Conservation (phyloP, 805 yeast genomes). For the Metschnikowia rubicola region DNA sequence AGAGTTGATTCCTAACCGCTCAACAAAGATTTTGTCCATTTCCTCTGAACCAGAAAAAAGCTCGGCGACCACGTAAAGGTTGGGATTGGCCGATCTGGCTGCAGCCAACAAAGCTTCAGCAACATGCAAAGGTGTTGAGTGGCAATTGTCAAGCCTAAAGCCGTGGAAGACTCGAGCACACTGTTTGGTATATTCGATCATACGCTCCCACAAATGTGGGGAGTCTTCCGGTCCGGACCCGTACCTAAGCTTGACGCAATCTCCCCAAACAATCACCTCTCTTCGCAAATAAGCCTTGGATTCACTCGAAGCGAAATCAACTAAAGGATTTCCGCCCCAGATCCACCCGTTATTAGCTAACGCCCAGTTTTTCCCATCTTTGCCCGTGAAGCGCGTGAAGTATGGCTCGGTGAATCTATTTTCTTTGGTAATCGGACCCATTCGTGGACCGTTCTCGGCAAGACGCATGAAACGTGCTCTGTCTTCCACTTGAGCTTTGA, state of each 20-base stretch:
- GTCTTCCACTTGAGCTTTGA: conserved; percentile 66
- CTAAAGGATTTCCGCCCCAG: conserved; percentile 93
- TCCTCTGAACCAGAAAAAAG: conserved; percentile 89
- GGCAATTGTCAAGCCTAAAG: conserved; percentile 91
- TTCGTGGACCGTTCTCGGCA: conserved; percentile 76
- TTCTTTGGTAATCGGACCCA: conserved; percentile 56
- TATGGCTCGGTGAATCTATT: conserved; percentile 79
- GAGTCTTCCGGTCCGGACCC: conserved; percentile 78
- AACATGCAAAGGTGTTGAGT: conserved; percentile 93
- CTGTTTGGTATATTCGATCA: conserved; percentile 69
- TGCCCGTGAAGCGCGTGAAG: conserved; percentile 65
- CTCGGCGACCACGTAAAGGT: conserved; percentile 91
- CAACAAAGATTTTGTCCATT: conserved; percentile 86
- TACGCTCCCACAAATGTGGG: conserved; percentile 84
- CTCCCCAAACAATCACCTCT: conserved; percentile 97
- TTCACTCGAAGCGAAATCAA: conserved; percentile 82
- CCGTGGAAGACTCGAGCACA: conserved; percentile 81
- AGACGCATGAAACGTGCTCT: conserved; percentile 74
- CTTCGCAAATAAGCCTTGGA: conserved; percentile 83
- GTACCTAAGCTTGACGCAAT: conserved; percentile 89
- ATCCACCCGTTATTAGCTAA: conserved; percentile 98
- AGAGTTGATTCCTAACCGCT: conserved; percentile 83
- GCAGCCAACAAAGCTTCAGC: conserved; percentile 85
- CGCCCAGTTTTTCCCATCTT: conserved; percentile 58
- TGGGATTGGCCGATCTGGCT: conserved; percentile 81